A percentile compares a stretch with the other conserved stretches of the same genome.
Evolutionary conservation across 2,329 filamentous ascomycete species (phyloP).

Genomic region (Exutisphaerella laricina): DNA sequence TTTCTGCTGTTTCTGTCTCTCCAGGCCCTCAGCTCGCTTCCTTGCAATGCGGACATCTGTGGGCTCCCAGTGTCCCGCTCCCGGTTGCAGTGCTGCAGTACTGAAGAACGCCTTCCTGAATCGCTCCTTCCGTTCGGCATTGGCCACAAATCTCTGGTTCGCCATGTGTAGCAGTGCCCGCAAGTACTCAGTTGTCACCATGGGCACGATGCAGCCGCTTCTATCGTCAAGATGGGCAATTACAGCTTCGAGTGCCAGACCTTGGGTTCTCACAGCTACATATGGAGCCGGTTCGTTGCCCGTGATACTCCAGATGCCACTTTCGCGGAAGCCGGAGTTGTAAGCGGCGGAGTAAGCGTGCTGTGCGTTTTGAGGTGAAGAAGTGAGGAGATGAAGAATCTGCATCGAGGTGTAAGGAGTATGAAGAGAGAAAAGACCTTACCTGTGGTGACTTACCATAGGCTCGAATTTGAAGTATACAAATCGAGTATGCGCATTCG

Average conservation of each 20-base stretch:
- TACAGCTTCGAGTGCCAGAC: conserved; percentile 74
- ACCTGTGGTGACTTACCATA: conserved; percentile 60
- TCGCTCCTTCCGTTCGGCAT: conserved; percentile 59
- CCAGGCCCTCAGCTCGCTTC: conserved; percentile 45
- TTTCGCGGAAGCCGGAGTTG: conserved; percentile 82
- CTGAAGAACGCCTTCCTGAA: conserved; percentile 52
- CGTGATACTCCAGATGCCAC: conserved; percentile 54
- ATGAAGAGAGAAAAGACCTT: not conserved
- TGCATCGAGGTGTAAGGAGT: conserved; percentile 34
- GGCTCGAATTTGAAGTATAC: conserved; percentile 92
- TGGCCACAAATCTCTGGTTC: conserved; percentile 69
- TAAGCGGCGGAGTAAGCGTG: conserved; percentile 68
- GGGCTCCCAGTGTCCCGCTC: conserved; percentile 35
- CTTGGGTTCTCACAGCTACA: conserved; percentile 79
- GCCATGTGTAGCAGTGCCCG: conserved; percentile 61
- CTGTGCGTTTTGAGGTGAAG: conserved; percentile 70
- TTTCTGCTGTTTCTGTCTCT: conserved; percentile 28
- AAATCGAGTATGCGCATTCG: conserved; percentile 31
- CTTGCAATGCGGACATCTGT: conserved; percentile 35
- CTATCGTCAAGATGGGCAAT: conserved; percentile 52
- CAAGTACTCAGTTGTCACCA: conserved; percentile 65
- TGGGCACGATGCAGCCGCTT: conserved; percentile 43
- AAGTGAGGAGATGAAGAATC: conserved; percentile 84
- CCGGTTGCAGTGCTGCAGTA: conserved; percentile 26
- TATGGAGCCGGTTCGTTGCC: conserved; percentile 53